Evolutionary conservation across 306 rosid species (phyloP), one percentile per base, ranked within the genome.

Genomic region (Malus sieversii): DNA sequence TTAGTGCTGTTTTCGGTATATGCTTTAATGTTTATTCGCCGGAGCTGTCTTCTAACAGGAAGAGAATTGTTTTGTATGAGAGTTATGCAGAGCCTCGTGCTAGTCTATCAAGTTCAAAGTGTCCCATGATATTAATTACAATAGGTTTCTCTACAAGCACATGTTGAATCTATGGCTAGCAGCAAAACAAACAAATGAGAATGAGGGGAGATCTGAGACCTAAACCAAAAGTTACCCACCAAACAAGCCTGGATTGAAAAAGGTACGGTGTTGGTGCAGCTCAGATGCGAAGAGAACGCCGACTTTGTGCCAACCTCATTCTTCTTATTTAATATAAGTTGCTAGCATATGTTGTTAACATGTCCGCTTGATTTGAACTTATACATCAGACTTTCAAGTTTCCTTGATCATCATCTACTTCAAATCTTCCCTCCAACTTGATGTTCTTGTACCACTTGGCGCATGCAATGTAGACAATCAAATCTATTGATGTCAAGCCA

Each of bases 371-470:
- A 30, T 79, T 66, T 68, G 61, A 22, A 7, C 61, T 63, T 63
- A 38, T 48, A 40, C 64, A 70, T 90, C 78, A 92, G 76, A 86
- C 91, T 79, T 64, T 65, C 71, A 65, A 46, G 87, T 71, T 77
- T 35, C 52, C 84, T 61, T 51, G 53, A 35, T 84, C 90, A 29
- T 82, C 85, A 53, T 63, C 76, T 67, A 83, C 92, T 64, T 62
- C 87, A 75, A 40, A 77, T 84, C 87, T 90, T 15, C 84, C 92
- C 33, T 85, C 92, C 81, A 92, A 45, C 80, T 90, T 90, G 84
- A 96, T 96, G 71, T 73, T 69, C 91, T 90, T 96, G 78, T 92
- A 96, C 99, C 99, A 96, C 85, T 65, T 96, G 71, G 99, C 99
- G 79, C 87, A 77, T 29, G 82, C 83, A 77, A 96, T 82, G 64